Conservation (phyloP, 83 land plant genomes). For the Larix sibirica region DNA sequence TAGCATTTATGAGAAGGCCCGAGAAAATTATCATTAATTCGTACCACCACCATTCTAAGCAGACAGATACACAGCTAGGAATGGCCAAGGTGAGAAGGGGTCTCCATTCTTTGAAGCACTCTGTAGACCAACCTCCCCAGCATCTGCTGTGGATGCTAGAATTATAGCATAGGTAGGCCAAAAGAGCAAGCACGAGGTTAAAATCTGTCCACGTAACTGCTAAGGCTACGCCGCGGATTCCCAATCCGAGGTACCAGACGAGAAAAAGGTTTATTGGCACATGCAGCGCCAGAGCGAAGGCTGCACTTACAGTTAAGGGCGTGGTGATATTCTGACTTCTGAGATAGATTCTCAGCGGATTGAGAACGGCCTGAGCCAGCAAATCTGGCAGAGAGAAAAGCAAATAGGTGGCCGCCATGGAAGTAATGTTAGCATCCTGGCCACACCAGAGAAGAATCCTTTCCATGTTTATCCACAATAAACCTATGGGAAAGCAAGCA, state of each 20-base stretch:
- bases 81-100: background rate
- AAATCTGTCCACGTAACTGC: constrained; percentile 33
- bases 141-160: background rate
- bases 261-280: constrained; percentile 46
- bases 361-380: background rate
- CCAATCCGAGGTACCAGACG: constrained; percentile 24
- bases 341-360: constrained; percentile 12
- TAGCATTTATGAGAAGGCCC: too few species aligned
- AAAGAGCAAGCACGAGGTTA: constrained; percentile 29
- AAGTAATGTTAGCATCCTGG: constrained; percentile 23
- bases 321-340: constrained; percentile 10
- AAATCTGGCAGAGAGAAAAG: constrained; percentile 19
- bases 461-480: constrained; percentile 24
- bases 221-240: constrained; percentile 43
- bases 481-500: constrained; percentile 19
- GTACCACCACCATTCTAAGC: too few species aligned
- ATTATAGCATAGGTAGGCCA: constrained; percentile 13
- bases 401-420: constrained; percentile 15
- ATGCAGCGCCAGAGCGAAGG: constrained; percentile 28
- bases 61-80: too few species aligned
- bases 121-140: background rate
- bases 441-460: constrained; percentile 21
- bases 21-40: too few species aligned
- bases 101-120: background rate
- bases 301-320: constrained; percentile 33